phyloP scores from a whole-genome alignment of 2,329 filamentous ascomycete species.

The Cladosporium sp. region DNA sequence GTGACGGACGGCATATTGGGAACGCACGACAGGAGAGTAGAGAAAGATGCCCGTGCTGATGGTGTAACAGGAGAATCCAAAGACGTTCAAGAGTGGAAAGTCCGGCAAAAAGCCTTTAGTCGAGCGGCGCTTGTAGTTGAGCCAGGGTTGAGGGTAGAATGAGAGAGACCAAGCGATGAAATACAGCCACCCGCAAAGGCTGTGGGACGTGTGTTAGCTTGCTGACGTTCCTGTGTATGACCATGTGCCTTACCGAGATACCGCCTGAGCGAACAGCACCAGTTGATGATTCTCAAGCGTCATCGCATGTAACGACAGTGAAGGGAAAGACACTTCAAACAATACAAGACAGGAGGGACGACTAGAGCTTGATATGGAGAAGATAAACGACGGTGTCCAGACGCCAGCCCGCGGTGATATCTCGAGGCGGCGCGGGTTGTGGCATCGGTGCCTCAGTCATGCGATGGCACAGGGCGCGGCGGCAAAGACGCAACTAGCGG shows the following conservation, averaged over 20 bases:
- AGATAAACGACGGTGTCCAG: too few species aligned
- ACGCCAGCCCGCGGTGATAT: too few species aligned
- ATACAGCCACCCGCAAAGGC: slow-evolving; percentile 28
- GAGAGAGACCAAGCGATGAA: slow-evolving; percentile 61
- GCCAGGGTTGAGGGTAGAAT: slow-evolving; percentile 84
- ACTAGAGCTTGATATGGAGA: too few species aligned
- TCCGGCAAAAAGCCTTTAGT: slow-evolving; percentile 83
- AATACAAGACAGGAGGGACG: too few species aligned
- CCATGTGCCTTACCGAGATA: slow-evolving; percentile 1
- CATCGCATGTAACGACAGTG: too few species aligned
- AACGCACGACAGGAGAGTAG: slow-evolving; percentile 68
- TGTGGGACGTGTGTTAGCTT: slow-evolving; percentile 4
- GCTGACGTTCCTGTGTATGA: not conserved
- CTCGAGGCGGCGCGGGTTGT: too few species aligned
- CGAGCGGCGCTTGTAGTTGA: slow-evolving; percentile 69
- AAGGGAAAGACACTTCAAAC: too few species aligned
- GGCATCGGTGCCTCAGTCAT: too few species aligned
- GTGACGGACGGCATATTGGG: slow-evolving; percentile 78
- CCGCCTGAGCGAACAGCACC: slow-evolving; percentile 1
- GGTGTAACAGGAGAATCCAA: slow-evolving; percentile 66
- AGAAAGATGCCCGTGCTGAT: slow-evolving; percentile 70
- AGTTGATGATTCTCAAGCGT: not conserved
- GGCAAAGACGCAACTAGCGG: not conserved
- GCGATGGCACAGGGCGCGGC: too few species aligned
- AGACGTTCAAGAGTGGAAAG: slow-evolving; percentile 69